Base-by-base conservation (phyloP, 2,329 filamentous ascomycete genomes). In the Ophiostoma novo-ulmi region DNA sequence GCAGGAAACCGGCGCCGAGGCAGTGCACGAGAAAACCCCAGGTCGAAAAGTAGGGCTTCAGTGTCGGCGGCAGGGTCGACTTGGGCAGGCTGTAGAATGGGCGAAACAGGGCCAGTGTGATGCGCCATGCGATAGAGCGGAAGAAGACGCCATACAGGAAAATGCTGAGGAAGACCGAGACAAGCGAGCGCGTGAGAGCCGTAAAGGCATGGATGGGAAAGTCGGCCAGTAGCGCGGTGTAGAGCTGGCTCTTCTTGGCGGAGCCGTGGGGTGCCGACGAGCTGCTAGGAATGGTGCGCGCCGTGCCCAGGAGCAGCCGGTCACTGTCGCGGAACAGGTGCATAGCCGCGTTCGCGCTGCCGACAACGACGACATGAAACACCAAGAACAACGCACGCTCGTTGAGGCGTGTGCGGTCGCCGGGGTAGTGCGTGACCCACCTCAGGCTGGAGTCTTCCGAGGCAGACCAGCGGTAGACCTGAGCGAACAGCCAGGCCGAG, bases 321-420 rank as follows among this genome's bases (percentile, higher is more conserved):
- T 97, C 93, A 73, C 89, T 87, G 77, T 97, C 93, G 69, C 81
- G 82, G 77, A 85, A 88, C 20, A 97, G 82, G 77, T 97, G 94
- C 41, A 85, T 77, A 13, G 85, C 76, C 1, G 90, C 87, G 78
- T 97, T 91, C n/a, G 85, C 80, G 11, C 91, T 71, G 4, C 91
- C 92, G 63, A 95, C 84, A 0, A 89, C 79, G 3, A 89, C 77
- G 74, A 95, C 87, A 76, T 91, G 88, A 72, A 85, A 87, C 44
- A 91, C 88, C 68, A 97, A 82, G 77, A 93, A 95, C 36, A 98
- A 85, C 0, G 93, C 90, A 74, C 91, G 87, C 82, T 98, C 94
- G 78, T 98, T 98, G 71, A 97, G 81, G 69, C 88, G 85, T 26
- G 90, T 85, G 48, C 93, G 86, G 78, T 95, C 92, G 74, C 85